A percentile compares a stretch with the other conserved stretches of the same genome.
Conservation (phyloP, 768 basidiomycete species). For the Collybia sp. region DNA sequence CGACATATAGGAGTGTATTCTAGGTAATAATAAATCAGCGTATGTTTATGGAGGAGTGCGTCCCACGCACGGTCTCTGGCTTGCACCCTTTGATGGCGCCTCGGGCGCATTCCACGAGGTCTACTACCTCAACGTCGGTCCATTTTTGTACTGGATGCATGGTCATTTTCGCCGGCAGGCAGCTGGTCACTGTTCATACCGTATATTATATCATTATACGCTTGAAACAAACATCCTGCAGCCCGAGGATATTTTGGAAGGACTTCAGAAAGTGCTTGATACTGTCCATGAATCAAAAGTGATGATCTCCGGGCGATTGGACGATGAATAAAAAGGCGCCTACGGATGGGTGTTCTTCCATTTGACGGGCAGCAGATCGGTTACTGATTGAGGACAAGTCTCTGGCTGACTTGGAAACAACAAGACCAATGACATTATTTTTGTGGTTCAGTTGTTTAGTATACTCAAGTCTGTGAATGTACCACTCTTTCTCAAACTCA, state of each 20-base stretch:
- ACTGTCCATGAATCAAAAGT: slow-evolving; percentile 24
- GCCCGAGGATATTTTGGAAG: slow-evolving; percentile 57
- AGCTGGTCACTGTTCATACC: slow-evolving; percentile 29
- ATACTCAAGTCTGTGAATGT: too few relatives aligned
- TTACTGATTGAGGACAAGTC: too few relatives aligned
- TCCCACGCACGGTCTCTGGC: slow-evolving; percentile 40
- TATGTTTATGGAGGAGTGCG: slow-evolving; percentile 4
- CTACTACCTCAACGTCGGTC: slow-evolving; percentile 58
- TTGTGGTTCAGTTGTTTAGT: too few relatives aligned
- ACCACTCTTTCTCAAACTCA: too few relatives aligned
- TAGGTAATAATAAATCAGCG: slow-evolving; percentile 15
- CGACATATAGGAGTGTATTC: slow-evolving; percentile 43
- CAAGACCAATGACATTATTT: too few relatives aligned
- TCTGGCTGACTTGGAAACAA: too few relatives aligned
- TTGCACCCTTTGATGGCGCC: slow-evolving; percentile 57
- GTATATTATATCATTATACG: slow-evolving; percentile 68
- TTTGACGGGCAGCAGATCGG: too few relatives aligned
- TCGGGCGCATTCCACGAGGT: slow-evolving; percentile 48
- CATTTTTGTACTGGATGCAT: slow-evolving; percentile 65
- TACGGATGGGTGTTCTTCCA: slow-evolving; percentile 22
- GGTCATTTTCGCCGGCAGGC: not conserved
- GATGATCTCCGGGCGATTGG: not conserved
- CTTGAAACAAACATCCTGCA: slow-evolving; percentile 63
- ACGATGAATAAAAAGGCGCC: not conserved
- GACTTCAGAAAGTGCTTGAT: slow-evolving; percentile 39